Evolutionary conservation across 108 stramenopile species (phyloP).

Genomic region (Cyclostephanos invisitatus): DNA sequence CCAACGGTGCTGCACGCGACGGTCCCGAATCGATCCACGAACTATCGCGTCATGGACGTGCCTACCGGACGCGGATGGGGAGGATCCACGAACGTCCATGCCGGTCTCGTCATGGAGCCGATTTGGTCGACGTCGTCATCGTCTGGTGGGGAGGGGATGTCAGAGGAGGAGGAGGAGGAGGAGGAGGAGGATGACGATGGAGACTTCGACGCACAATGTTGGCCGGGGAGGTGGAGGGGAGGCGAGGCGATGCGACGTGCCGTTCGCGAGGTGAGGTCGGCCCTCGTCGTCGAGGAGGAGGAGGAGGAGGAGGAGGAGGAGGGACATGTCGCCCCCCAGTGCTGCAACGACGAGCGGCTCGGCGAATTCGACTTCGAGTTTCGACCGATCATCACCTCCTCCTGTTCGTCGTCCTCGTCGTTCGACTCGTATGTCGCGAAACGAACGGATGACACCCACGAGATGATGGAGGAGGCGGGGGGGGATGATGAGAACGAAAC

Average conservation of each 20-base stretch:
- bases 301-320: not conserved
- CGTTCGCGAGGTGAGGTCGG: constrained; percentile 10
- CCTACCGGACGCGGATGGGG: constrained; percentile 69
- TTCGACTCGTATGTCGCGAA: too few relatives aligned
- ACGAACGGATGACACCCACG: not conserved
- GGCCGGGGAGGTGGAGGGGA: constrained; percentile 64
- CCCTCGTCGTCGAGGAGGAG: not conserved
- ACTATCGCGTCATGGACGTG: constrained; percentile 49
- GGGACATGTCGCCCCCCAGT: too few relatives aligned
- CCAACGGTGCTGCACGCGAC: constrained; percentile 43
- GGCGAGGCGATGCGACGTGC: constrained; percentile 10
- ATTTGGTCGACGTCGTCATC: not conserved
- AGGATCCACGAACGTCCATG: constrained; percentile 76
- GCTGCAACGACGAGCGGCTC: not conserved
- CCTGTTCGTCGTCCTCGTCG: not conserved
- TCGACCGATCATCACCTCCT: not conserved
- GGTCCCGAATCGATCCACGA: constrained; percentile 27
- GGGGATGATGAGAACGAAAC: not conserved
- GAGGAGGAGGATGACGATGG: not conserved
- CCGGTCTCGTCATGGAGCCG: constrained; percentile 60
- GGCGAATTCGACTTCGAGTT: not conserved
- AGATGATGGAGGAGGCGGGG: not conserved
- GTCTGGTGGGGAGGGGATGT: not conserved
- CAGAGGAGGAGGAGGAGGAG: not conserved
- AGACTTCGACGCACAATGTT: constrained; percentile 46